Base-by-base conservation (phyloP, 768 basidiomycete species). In the Trametopsis cervina region DNA sequence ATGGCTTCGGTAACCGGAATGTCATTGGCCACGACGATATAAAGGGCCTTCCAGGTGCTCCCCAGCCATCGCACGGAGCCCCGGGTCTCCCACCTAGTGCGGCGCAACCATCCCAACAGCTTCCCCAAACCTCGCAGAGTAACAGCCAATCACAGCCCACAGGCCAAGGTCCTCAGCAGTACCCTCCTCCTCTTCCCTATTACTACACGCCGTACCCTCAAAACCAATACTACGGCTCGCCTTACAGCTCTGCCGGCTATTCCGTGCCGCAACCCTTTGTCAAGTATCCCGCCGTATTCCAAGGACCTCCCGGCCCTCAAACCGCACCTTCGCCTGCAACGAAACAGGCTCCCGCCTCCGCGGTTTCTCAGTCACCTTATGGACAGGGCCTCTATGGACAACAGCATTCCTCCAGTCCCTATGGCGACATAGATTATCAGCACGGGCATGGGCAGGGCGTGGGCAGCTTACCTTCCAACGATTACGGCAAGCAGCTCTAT, bases 261-360 rank as follows among this genome's bases (percentile, higher is more conserved):
- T 67, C 67, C 38, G 67, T 76, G 10, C 81, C 85, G 5, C 81
- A 84, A 57, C 80, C 79, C 3, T 85, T 81, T 60, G 79, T 82
- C 61, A 85, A 89, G 66, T 89, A 88, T 59, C 84, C 85, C 1
- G 64, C 84, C 24, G 80, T 88, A 67, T 88, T 84, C 71, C 81
- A 82, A 56, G 81, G 78, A 7, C 82, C 83, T 13, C 82, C 84
- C 18, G 80, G 80, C 0, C 83, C 83, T 13, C 78, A 76, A 3
- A 76, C 77, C 13, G 80, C 76, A 4, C 77, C 81, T 0, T 81
- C 80, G 46, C 81, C 83, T 1, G 77, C 75, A 3, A 66, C 73
- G n/a, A 84, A 85, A 60, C 84, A 85, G 57, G 77, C 78, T 13
- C 77, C 76, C 33, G 72, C 69, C 42, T 71, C 75, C 46, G 73